phyloP scores from a whole-genome alignment of 306 rosid genomes.

The Delonix regia region DNA sequence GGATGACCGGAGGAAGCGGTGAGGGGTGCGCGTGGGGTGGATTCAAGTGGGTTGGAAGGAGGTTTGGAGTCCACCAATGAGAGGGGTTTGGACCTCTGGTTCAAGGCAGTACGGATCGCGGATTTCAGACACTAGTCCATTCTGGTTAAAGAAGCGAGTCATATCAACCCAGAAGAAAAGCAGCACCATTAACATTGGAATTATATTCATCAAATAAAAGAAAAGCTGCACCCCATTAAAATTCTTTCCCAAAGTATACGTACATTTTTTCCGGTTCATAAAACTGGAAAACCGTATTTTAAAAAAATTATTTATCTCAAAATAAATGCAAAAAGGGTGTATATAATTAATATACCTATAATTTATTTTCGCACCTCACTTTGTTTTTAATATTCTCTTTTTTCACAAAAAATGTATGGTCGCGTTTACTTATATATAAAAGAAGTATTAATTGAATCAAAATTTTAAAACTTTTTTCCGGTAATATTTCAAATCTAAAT shows the following conservation, averaged over 20 bases:
- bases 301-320: no score
- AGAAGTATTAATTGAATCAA: not conserved
- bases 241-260: not conserved
- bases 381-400: not conserved
- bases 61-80: constrained; percentile 55
- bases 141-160: constrained; percentile 46
- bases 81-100: constrained; percentile 15
- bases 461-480: not conserved
- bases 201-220: not conserved
- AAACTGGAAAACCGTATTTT: not conserved
- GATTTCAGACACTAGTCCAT: constrained; percentile 44
- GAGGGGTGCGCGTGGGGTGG: not conserved
- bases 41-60: not conserved
- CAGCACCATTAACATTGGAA: constrained; percentile 7
- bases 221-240: not conserved
- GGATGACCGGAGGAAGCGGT: constrained; percentile 46
- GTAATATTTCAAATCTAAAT: not conserved
- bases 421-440: not conserved
- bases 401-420: not conserved
- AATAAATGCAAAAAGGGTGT: no score
- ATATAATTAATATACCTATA: no score
- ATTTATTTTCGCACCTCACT: not conserved
- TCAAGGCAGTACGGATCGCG: constrained; percentile 46
- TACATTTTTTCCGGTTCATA: not conserved
- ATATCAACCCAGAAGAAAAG: constrained; percentile 33